These are phyloP conservation scores for Aspergillus fumigatus DNA, from an alignment of 2,329 filamentous ascomycete genomes.

Conservation along the genomic window DNA sequence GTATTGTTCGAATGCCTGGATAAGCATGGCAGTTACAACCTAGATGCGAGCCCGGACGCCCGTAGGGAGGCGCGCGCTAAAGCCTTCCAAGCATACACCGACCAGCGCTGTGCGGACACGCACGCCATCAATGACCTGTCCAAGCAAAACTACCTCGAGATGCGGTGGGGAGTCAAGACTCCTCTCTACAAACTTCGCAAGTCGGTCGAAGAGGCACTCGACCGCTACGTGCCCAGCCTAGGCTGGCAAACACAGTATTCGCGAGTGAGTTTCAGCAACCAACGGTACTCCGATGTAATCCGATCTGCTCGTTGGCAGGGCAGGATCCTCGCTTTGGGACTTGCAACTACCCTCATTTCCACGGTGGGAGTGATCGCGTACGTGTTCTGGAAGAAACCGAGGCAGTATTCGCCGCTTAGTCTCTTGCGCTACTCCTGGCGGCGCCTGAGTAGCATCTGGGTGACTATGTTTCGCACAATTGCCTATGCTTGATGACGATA, in stretches of 20 bases:
- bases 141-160: slow-evolving; percentile 86
- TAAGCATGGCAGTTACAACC: slow-evolving; percentile 50
- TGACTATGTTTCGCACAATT: slow-evolving; percentile 3
- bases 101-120: slow-evolving; percentile 69
- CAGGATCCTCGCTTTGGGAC: slow-evolving; percentile 47
- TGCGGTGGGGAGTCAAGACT: slow-evolving; percentile 79
- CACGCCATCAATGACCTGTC: slow-evolving; percentile 91
- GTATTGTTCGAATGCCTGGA: slow-evolving; percentile 82
- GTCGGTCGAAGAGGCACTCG: slow-evolving; percentile 77
- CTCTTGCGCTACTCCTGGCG: slow-evolving; percentile 12
- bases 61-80: slow-evolving; percentile 39
- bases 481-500: neutral
- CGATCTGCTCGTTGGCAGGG: slow-evolving; percentile 66
- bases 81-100: slow-evolving; percentile 70
- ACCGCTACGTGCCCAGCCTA: slow-evolving; percentile 66
- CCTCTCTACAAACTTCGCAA: slow-evolving; percentile 77
- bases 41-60: slow-evolving; percentile 34
- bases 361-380: slow-evolving; percentile 26
- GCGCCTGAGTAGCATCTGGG: slow-evolving; percentile 14
- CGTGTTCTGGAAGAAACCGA: slow-evolving; percentile 28
- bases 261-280: slow-evolving; percentile 87
- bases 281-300: slow-evolving; percentile 81
- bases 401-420: slow-evolving; percentile 15
- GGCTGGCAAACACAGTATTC: slow-evolving; percentile 94
- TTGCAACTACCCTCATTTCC: slow-evolving; percentile 26